Evolutionary conservation across 495 filamentous ascomycete genomes (phyloP).

Genomic region (Penicillium silybi): DNA sequence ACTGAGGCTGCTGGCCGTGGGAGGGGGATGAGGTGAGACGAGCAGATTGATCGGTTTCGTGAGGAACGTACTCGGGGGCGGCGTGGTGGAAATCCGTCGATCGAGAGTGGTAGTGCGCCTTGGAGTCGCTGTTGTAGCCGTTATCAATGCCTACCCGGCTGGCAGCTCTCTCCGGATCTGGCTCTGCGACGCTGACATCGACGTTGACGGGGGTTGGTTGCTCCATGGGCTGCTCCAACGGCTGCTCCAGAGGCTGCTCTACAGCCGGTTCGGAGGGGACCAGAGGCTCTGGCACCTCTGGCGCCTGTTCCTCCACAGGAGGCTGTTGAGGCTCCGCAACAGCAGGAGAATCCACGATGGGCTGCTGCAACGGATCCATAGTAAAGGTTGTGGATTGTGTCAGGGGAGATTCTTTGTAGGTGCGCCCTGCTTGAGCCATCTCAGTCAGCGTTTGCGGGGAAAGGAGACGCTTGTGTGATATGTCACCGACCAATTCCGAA

Average conservation of each 20-base stretch:
- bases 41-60: slow-evolving; percentile 39
- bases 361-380: slow-evolving; percentile 32
- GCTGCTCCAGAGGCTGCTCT: slow-evolving; percentile 14
- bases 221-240: slow-evolving; percentile 17
- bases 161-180: slow-evolving; percentile 28
- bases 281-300: slow-evolving; percentile 9
- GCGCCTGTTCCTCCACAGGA: slow-evolving; percentile 21
- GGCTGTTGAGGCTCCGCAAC: slow-evolving; percentile 27
- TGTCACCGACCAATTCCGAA: slow-evolving; percentile 11
- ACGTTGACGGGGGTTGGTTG: no score
- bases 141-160: slow-evolving; percentile 26
- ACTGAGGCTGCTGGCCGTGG: slow-evolving; percentile 38
- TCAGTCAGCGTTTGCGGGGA: slow-evolving; percentile 19
- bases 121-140: slow-evolving; percentile 44
- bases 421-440: slow-evolving; percentile 8
- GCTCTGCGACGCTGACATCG: slow-evolving; percentile 30
- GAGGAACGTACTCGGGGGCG: slow-evolving; percentile 36
- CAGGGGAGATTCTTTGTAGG: not conserved
- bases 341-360: slow-evolving; percentile 19
- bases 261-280: slow-evolving; percentile 11
- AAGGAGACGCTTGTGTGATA: slow-evolving; percentile 18
- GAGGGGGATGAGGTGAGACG: slow-evolving; percentile 38
- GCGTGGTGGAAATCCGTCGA: slow-evolving; percentile 43
- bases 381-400: not conserved
- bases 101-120: slow-evolving; percentile 41